Conservation (phyloP, 345 rosid genomes). For the Linum tenue region DNA sequence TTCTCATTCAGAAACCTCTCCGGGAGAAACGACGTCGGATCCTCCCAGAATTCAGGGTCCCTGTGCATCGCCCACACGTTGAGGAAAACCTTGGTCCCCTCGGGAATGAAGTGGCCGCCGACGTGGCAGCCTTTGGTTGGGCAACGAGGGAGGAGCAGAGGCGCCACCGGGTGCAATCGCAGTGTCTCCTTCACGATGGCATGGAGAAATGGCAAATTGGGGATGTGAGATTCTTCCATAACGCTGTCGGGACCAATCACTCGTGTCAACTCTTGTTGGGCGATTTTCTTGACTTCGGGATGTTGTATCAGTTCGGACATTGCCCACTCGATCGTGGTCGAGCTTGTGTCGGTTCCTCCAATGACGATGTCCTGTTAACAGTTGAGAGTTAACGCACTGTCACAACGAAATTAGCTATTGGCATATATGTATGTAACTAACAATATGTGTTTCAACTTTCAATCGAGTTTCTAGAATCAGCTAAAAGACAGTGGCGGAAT, state of each 20-base stretch:
- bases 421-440: too few relatives aligned
- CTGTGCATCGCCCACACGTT: constrained; percentile 45
- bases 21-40: constrained; percentile 33
- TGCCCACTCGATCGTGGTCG: constrained; percentile 39
- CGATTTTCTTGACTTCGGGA: constrained; percentile 25
- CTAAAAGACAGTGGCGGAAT: background rate
- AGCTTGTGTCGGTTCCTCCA: constrained; percentile 24
- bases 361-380: constrained; percentile 7
- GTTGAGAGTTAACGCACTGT: too few relatives aligned
- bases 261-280: constrained; percentile 23
- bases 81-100: constrained; percentile 30
- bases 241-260: constrained; percentile 32
- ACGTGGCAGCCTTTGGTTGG: constrained; percentile 26
- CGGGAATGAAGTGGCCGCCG: constrained; percentile 38
- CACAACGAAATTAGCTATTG: background rate
- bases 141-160: constrained; percentile 35
- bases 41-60: constrained; percentile 42
- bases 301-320: constrained; percentile 39
- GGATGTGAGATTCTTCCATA: constrained; percentile 45
- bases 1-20: constrained; percentile 33
- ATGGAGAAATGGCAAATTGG: constrained; percentile 28
- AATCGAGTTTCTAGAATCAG: too few relatives aligned
- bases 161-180: constrained; percentile 45
- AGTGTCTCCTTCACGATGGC: constrained; percentile 39
- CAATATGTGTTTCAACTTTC: too few relatives aligned